Evolutionary conservation across 2,329 filamentous ascomycete genomes (phyloP).

Genomic region (Trichoderma aggressivum): DNA sequence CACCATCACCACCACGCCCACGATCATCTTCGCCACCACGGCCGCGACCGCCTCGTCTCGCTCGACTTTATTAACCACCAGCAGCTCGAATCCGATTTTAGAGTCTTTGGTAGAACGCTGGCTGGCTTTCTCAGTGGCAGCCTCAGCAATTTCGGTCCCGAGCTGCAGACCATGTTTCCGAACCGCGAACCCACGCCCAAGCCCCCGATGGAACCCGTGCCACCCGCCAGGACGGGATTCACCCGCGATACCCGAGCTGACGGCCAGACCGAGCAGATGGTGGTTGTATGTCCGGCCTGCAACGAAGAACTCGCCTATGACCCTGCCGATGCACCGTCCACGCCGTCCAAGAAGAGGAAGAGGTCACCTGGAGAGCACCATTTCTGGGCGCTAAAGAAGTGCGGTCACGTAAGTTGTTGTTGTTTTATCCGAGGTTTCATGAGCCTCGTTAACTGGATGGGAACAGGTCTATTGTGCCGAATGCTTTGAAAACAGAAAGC

Average conservation of each 20-base stretch:
- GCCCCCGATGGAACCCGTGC: slow-evolving; percentile 58
- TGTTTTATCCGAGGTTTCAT: not conserved
- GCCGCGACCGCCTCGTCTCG: slow-evolving; percentile 22
- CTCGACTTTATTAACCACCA: slow-evolving; percentile 27
- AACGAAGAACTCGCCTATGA: slow-evolving; percentile 78
- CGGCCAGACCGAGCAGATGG: slow-evolving; percentile 58
- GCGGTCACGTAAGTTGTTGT: slow-evolving; percentile 73
- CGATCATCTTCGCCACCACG: slow-evolving; percentile 12
- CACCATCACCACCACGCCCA: not conserved
- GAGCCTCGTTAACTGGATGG: not conserved
- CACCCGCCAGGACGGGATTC: slow-evolving; percentile 70
- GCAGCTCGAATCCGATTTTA: slow-evolving; percentile 23
- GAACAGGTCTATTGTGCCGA: slow-evolving; percentile 59
- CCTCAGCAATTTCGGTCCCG: slow-evolving; percentile 29
- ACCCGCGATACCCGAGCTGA: slow-evolving; percentile 61
- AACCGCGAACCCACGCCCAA: slow-evolving; percentile 36
- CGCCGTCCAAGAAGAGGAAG: slow-evolving; percentile 42
- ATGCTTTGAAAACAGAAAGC: slow-evolving; percentile 57
- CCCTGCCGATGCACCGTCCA: slow-evolving; percentile 39
- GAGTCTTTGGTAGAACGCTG: slow-evolving; percentile 26
- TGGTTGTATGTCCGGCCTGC: slow-evolving; percentile 82
- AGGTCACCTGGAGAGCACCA: slow-evolving; percentile 65
- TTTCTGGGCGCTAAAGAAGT: slow-evolving; percentile 87
- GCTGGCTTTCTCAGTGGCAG: slow-evolving; percentile 27
- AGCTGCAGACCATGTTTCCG: slow-evolving; percentile 25